Evolutionary conservation across 2,329 filamentous ascomycete genomes (phyloP).

Genomic region (Scleromitrula shiraiana): DNA sequence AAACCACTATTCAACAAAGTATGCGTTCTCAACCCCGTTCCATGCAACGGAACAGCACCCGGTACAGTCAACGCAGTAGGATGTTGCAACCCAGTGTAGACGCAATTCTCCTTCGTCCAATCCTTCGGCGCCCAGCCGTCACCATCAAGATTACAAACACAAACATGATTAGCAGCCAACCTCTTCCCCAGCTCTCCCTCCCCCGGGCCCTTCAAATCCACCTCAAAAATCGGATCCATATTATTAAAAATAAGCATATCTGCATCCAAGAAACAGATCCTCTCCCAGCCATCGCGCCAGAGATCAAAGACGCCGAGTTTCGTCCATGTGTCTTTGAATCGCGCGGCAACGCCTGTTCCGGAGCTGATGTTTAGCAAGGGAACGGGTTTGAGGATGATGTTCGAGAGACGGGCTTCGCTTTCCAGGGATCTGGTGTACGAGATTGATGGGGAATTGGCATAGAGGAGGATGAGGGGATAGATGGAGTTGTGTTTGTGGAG

Average conservation of each 20-base stretch:
- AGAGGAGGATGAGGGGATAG: slow-evolving; percentile 61
- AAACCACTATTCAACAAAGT: slow-evolving; percentile 43
- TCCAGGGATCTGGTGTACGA: slow-evolving; percentile 20
- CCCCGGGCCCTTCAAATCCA: slow-evolving; percentile 43
- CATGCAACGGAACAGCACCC: background rate
- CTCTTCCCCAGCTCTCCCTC: background rate
- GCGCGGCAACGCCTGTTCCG: slow-evolving; percentile 49
- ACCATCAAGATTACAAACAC: slow-evolving; percentile 71
- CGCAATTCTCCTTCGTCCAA: slow-evolving; percentile 52
- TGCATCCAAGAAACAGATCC: slow-evolving; percentile 73
- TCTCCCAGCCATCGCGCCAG: slow-evolving; percentile 52
- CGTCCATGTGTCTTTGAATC: slow-evolving; percentile 83
- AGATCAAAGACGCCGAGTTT: slow-evolving; percentile 74
- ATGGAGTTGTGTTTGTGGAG: slow-evolving; percentile 53
- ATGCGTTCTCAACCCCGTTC: slow-evolving; percentile 25
- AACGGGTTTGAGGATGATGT: background rate
- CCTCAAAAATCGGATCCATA: slow-evolving; percentile 83
- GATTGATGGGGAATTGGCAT: slow-evolving; percentile 45
- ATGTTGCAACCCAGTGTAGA: slow-evolving; percentile 35
- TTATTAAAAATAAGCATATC: slow-evolving; percentile 77
- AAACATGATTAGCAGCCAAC: slow-evolving; percentile 71
- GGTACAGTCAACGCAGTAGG: background rate
- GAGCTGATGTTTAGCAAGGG: background rate
- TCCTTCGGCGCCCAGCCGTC: slow-evolving; percentile 67
- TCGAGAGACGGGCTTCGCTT: background rate